These are phyloP conservation scores for Lycium ferocissimum DNA, from an alignment of 257 asterid genomes.

Conservation along the genomic window DNA sequence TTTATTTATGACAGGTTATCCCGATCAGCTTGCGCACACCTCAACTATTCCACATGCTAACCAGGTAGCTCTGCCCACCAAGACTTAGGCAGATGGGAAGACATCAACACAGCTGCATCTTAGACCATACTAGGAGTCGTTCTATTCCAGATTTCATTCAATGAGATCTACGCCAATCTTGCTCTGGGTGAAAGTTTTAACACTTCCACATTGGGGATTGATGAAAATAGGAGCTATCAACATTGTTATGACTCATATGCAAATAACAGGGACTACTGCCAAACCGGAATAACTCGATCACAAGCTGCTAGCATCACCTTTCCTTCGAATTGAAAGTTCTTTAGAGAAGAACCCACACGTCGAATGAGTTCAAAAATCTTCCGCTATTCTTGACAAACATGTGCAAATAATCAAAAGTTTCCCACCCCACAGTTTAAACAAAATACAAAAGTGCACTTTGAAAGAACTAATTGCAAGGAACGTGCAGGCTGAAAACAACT, in stretches of 20 bases:
- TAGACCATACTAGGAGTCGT: too few species aligned
- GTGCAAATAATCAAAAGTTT: not conserved
- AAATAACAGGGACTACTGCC: not conserved
- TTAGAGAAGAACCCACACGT: not conserved
- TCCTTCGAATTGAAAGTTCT: not conserved
- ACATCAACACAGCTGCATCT: too few species aligned
- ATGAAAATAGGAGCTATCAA: not conserved
- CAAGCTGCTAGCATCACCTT: not conserved
- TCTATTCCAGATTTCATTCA: too few species aligned
- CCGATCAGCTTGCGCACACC: too few species aligned
- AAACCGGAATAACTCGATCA: too few species aligned
- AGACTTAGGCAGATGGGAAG: too few species aligned
- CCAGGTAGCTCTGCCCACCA: too few species aligned
- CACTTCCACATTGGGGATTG: not conserved
- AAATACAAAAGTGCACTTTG: not conserved
- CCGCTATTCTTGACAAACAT: not conserved
- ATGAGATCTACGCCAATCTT: not conserved
- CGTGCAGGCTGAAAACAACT: not conserved
- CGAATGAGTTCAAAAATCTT: not conserved
- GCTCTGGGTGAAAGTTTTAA: not conserved
- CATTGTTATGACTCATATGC: not conserved
- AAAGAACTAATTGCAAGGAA: not conserved
- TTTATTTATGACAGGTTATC: too few species aligned
- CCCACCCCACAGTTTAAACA: not conserved
- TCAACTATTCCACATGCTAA: too few species aligned